Evolutionary conservation across 23 red algal genomes (phyloP).

Genomic region (Cyanidiococcus yangmingshanensis): DNA sequence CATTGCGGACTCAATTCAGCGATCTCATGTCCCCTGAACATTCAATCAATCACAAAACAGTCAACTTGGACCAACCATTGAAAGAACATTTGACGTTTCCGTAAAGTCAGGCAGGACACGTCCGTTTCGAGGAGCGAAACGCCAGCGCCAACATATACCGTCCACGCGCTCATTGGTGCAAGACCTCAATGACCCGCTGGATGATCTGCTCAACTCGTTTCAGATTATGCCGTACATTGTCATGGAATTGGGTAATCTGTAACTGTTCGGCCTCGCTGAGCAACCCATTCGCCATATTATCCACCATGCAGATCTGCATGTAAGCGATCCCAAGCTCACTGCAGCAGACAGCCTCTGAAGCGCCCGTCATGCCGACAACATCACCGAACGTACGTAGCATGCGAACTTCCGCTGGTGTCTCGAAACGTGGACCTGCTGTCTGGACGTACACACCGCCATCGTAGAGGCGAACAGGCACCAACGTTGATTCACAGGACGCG

Average conservation of each 20-base stretch:
- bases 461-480: not conserved
- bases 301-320: constrained; percentile 74
- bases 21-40: no score
- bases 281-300: constrained; percentile 93
- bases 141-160: no score
- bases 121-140: no score
- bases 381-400: constrained; percentile 52
- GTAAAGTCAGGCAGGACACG: no score
- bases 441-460: constrained; percentile 62
- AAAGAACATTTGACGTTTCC: no score
- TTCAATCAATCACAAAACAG: no score
- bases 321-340: constrained; percentile 62
- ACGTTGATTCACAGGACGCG: not conserved
- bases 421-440: constrained; percentile 87
- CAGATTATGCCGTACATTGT: constrained; percentile 48
- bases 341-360: constrained; percentile 63
- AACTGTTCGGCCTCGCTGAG: constrained; percentile 25
- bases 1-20: no score
- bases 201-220: constrained; percentile 55
- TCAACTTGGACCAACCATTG: no score
- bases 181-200: constrained; percentile 25
- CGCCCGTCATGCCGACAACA: constrained; percentile 92
- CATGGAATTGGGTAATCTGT: constrained; percentile 45
- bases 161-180: constrained; percentile 15
- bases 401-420: constrained; percentile 80